phyloP scores from a whole-genome alignment of 192 early-diverging fungal species.

The Paraglomus occultum region DNA sequence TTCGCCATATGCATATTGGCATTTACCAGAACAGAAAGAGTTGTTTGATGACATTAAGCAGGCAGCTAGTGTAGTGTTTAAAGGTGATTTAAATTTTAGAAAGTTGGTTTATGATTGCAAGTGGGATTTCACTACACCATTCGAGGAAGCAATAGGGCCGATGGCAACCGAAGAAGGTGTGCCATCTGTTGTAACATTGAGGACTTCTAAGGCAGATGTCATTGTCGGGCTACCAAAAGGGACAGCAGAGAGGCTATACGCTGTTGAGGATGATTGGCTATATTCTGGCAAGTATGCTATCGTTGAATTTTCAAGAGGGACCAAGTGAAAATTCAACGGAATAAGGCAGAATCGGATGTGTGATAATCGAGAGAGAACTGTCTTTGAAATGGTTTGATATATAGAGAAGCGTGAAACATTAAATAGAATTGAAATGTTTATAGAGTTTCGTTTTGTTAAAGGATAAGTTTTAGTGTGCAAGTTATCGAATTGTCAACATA shows the following conservation, averaged over 20 bases:
- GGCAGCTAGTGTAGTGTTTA: constrained; percentile 79
- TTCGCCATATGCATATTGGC: constrained; percentile 74
- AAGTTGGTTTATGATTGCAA: constrained; percentile 92
- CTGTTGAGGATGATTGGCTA: constrained; percentile 57
- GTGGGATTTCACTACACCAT: constrained; percentile 83
- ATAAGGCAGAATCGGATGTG: no score
- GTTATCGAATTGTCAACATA: no score
- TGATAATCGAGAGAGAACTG: no score
- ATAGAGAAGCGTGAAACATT: no score
- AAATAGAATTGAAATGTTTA: no score
- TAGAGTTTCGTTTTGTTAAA: no score
- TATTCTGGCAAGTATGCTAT: constrained; percentile 75
- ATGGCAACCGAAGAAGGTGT: constrained; percentile 50
- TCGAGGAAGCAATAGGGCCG: constrained; percentile 78
- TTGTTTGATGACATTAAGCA: constrained; percentile 58
- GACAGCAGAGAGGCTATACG: constrained; percentile 51
- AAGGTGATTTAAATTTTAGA: constrained; percentile 96
- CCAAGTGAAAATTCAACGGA: neutral
- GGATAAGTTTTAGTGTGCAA: no score
- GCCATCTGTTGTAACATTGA: constrained; percentile 69
- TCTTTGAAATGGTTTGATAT: no score
- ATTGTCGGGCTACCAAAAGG: constrained; percentile 67
- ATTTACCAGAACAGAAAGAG: constrained; percentile 65
- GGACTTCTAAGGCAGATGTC: constrained; percentile 88
- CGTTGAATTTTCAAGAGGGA: constrained; percentile 36